phyloP scores from a whole-genome alignment of 2,329 filamentous ascomycete genomes.

The Cylindrodendrum hubeiense region DNA sequence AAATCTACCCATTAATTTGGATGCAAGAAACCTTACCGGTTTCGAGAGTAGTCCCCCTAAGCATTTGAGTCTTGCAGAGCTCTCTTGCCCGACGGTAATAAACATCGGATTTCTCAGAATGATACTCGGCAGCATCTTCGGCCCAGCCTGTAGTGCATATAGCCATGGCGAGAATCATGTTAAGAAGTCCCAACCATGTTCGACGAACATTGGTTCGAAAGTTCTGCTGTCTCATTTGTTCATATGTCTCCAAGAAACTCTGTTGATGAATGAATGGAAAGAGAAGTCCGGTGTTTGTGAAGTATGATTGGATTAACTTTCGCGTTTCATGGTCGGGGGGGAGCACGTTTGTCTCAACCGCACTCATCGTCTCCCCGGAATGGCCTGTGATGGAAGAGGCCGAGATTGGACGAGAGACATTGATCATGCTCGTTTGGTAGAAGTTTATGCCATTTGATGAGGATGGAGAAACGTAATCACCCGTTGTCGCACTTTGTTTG shows the following conservation, averaged over 20 bases:
- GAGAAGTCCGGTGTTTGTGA: constrained; percentile 43
- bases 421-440: constrained; percentile 16
- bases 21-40: constrained; percentile 34
- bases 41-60: constrained; percentile 58
- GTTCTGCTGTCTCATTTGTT: constrained; percentile 25
- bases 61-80: constrained; percentile 57
- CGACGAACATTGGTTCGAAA: constrained; percentile 52
- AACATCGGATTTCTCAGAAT: constrained; percentile 55
- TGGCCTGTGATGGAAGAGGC: not conserved
- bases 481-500: not conserved
- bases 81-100: constrained; percentile 59
- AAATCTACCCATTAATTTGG: not conserved
- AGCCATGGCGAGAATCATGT: constrained; percentile 63
- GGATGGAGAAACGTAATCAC: not conserved
- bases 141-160: constrained; percentile 49
- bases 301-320: constrained; percentile 40
- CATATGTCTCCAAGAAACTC: constrained; percentile 41
- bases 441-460: not conserved
- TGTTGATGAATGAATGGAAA: constrained; percentile 47
- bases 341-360: constrained; percentile 20
- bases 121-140: constrained; percentile 48
- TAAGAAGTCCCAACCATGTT: constrained; percentile 64
- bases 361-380: not conserved
- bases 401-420: not conserved
- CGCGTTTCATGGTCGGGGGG: constrained; percentile 36